Percentiles rank a stretch among this genome's conserved stretches.
Conservation (phyloP, 768 basidiomycete species). For the Leccinum fibrillosum region DNA sequence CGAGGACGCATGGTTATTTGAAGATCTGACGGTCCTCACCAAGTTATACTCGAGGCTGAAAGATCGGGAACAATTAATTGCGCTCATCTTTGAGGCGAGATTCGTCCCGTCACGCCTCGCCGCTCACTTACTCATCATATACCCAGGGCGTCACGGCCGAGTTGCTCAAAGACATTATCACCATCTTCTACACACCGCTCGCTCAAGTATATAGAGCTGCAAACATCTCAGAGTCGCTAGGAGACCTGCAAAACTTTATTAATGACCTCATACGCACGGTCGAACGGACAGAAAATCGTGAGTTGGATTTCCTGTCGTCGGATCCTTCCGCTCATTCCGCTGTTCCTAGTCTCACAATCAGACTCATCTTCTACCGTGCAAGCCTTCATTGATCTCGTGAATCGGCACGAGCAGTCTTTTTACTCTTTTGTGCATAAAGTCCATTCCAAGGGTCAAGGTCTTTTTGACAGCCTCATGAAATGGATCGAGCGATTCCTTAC, state of each 20-base stretch:
- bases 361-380: constrained; percentile 87
- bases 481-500: constrained; percentile 97
- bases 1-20: constrained; percentile 96
- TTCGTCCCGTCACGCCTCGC: neutral
- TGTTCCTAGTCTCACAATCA: constrained; percentile 63
- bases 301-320: constrained; percentile 30
- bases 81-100: constrained; percentile 88
- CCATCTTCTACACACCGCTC: constrained; percentile 95
- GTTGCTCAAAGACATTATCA: constrained; percentile 95
- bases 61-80: constrained; percentile 90
- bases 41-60: constrained; percentile 74
- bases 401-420: constrained; percentile 93
- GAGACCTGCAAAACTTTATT: constrained; percentile 90
- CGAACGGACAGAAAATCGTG: constrained; percentile 85
- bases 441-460: constrained; percentile 90
- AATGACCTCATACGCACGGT: constrained; percentile 95
- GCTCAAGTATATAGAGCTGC: constrained; percentile 98
- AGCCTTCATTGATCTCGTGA: constrained; percentile 88
- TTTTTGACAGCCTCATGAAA: constrained; percentile 91
- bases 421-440: constrained; percentile 98
- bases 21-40: constrained; percentile 81
- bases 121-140: constrained; percentile 2
- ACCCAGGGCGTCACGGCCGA: constrained; percentile 89
- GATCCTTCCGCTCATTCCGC: constrained; percentile 1
- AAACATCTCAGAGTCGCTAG: constrained; percentile 90